phyloP scores from a whole-genome alignment of 768 basidiomycete species.

The Rhizopogon vulgaris region DNA sequence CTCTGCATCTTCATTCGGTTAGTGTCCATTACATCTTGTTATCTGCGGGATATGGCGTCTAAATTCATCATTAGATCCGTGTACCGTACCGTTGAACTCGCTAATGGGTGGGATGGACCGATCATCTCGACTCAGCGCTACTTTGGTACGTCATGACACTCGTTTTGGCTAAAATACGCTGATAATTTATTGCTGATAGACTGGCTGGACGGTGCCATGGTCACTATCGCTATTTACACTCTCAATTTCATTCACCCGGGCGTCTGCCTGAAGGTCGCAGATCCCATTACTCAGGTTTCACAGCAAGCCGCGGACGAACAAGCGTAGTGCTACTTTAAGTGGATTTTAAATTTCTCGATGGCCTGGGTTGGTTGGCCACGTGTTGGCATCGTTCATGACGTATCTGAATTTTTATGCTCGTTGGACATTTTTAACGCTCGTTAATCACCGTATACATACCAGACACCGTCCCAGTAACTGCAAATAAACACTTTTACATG shows the following conservation, averaged over 20 bases:
- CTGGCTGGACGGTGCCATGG: conserved; percentile 44
- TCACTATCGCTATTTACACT: conserved; percentile 38
- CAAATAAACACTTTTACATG: too few relatives aligned
- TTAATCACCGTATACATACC: too few relatives aligned
- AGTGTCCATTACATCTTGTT: conserved; percentile 4
- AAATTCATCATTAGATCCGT: conserved; percentile 1
- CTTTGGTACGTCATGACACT: conserved; percentile 33
- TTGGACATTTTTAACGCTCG: too few relatives aligned
- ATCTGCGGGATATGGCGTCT: not conserved
- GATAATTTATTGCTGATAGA: conserved; percentile 24
- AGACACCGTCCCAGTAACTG: too few relatives aligned
- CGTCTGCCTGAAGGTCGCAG: conserved; percentile 19
- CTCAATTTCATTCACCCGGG: conserved; percentile 44
- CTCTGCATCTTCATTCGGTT: conserved; percentile 42
- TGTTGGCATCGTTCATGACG: too few relatives aligned
- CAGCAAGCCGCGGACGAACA: not conserved
- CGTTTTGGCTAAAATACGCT: not conserved
- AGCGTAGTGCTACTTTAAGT: not conserved
- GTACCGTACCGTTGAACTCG: conserved; percentile 10
- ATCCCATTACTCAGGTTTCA: too few relatives aligned
- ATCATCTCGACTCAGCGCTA: conserved; percentile 44
- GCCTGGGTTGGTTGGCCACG: too few relatives aligned
- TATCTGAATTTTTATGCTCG: too few relatives aligned
- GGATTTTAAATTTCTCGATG: too few relatives aligned
- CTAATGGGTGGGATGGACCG: conserved; percentile 35